phyloP scores from a whole-genome alignment of 345 rosid genomes.

The Brassica juncea region DNA sequence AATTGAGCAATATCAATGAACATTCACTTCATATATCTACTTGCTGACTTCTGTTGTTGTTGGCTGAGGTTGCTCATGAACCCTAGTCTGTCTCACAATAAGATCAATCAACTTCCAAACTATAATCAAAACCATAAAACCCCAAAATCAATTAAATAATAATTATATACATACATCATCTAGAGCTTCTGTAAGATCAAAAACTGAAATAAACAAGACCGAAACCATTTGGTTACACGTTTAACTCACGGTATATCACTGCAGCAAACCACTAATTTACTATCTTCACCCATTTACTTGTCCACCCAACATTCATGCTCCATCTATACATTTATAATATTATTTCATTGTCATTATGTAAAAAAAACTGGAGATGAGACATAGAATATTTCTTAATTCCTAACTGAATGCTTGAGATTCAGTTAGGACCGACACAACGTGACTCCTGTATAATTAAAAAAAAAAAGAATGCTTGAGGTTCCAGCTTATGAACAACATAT shows the following conservation, averaged over 20 bases:
- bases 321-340: slow-evolving; percentile 49
- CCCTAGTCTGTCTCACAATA: slow-evolving; percentile 54
- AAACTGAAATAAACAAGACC: background rate
- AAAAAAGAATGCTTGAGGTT: slow-evolving; percentile 44
- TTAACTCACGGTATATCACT: slow-evolving; percentile 65
- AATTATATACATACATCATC: background rate
- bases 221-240: background rate
- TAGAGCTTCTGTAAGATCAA: background rate
- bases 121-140: slow-evolving; percentile 33
- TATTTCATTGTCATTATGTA: slow-evolving; percentile 1
- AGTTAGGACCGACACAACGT: too few species aligned
- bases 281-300: slow-evolving; percentile 92
- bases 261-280: slow-evolving; percentile 91
- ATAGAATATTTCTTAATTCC: slow-evolving; percentile 44
- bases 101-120: slow-evolving; percentile 84
- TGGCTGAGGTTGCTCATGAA: slow-evolving; percentile 44
- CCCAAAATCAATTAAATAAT: too few species aligned
- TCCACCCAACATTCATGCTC: slow-evolving; percentile 92
- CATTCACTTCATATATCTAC: slow-evolving; percentile 33
- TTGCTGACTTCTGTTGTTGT: slow-evolving; percentile 35
- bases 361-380: background rate
- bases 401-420: slow-evolving; percentile 41
- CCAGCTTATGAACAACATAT: slow-evolving; percentile 91
- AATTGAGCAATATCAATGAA: slow-evolving; percentile 12
- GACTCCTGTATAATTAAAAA: too few species aligned